Base-by-base conservation (phyloP, 2,329 filamentous ascomycete species). In the Colletotrichum abscissum region DNA sequence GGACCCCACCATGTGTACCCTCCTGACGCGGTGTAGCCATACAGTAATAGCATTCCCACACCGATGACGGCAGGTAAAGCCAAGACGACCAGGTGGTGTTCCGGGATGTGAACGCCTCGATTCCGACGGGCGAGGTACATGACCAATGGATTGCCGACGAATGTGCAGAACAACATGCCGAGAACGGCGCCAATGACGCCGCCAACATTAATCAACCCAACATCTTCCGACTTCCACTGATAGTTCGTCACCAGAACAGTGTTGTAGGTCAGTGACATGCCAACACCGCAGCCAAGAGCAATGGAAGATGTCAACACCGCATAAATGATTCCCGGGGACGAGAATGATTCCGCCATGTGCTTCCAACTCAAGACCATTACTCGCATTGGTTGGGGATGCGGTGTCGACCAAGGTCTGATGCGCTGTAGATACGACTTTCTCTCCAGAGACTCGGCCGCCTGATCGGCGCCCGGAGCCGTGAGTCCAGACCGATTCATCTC, bases 121-220 rank as follows among this genome's bases (percentile, higher is more conserved):
- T 78, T 77, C 11, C 73, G 74, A n/a, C 63, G 49, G 4, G 76
- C 77, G 14, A 77, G 24, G 73, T 75, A 75, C 46, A 78, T 49
- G 12, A 70, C 69, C 33, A 77, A 72, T 3, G 64, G 72, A 42
- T 76, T 75, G 16, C 75, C 77, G 26, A 74, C 24, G 58, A 76
- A 75, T n/a, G 73, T 68, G 19, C 66, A 77, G 56, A 76, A 67
- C 38, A 79, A n/a, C 67, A 75, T 78, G 6, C 79, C 80, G 19
- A 80, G 70, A 1, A 86, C 79, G 3, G 81, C 82, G 3, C 85
- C 85, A 5, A 85, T 74, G 24, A 88, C 86, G n/a, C 84, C 84
- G 1, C 86, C 83, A 1, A 82, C 79, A 74, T 88, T 88, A 79
- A 88, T 83, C 7, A 88, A 78, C 0, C 85, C 83, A 14, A 88